phyloP scores from a whole-genome alignment of 495 filamentous ascomycete species.

The Gamarada debralockiae region DNA sequence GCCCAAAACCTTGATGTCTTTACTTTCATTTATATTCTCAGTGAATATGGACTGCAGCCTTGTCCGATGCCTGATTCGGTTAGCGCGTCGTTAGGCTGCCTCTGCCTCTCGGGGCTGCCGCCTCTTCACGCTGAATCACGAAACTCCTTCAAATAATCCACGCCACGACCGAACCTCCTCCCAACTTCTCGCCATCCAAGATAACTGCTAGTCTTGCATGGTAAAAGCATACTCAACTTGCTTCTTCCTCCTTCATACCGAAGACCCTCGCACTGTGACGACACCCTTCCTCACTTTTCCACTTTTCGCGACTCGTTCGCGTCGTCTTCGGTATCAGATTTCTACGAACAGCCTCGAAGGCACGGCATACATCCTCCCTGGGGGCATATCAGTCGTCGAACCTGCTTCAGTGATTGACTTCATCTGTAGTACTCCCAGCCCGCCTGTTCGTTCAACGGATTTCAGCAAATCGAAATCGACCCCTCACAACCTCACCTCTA shows the following conservation, averaged over 20 bases:
- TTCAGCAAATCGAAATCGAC: no score
- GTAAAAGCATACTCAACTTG: neutral
- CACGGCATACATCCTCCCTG: neutral
- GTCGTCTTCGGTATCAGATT: constrained; percentile 6
- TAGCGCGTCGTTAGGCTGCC: no score
- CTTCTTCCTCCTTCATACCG: neutral
- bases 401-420: no score
- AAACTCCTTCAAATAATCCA: neutral
- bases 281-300: neutral
- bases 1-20: no score
- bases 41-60: neutral
- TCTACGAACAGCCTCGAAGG: neutral
- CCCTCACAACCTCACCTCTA: neutral
- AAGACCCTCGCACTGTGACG: neutral
- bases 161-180: neutral
- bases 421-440: no score
- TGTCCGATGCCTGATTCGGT: neutral
- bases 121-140: neutral
- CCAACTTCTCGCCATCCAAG: neutral
- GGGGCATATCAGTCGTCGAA: no score
- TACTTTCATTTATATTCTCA: no score
- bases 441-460: no score
- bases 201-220: neutral
- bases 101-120: neutral
- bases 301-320: constrained; percentile 7